phyloP scores from a whole-genome alignment of 305 asterid genomes.

The Vinca major region DNA sequence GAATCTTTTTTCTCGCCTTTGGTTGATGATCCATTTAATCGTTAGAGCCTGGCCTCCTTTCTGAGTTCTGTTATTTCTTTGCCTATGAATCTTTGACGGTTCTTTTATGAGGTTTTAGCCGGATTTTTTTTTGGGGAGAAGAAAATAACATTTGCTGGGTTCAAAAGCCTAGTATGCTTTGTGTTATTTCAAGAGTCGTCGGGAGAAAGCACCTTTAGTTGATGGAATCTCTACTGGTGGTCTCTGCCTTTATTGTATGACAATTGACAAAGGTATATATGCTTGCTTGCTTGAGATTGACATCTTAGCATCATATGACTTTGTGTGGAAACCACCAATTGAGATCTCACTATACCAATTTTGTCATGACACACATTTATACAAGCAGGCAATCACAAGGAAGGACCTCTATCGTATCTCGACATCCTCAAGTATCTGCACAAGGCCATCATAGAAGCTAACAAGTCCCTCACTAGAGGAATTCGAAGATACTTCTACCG shows the following conservation, averaged over 20 bases:
- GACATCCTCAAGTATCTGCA: conserved; percentile 38
- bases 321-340: too few species aligned
- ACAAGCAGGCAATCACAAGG: conserved; percentile 32
- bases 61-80: too few species aligned
- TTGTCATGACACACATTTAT: conserved; percentile 56
- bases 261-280: not conserved
- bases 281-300: not conserved
- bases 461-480: conserved; percentile 20
- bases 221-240: too few species aligned
- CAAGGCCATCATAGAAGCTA: conserved; percentile 31
- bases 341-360: too few species aligned
- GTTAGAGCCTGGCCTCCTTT: too few species aligned
- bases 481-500: conserved; percentile 37
- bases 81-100: not conserved
- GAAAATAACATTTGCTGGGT: not conserved
- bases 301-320: too few species aligned
- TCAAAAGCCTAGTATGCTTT: not conserved
- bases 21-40: not conserved
- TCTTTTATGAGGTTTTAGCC: not conserved
- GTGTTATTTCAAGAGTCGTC: too few species aligned
- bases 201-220: too few species aligned
- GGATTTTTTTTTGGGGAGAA: not conserved
- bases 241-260: too few species aligned
- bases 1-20: not conserved
- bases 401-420: conserved; percentile 27